These are phyloP conservation scores for Trichoderma sp. DNA, from an alignment of 2,329 filamentous ascomycete species.

Conservation along the genomic window DNA sequence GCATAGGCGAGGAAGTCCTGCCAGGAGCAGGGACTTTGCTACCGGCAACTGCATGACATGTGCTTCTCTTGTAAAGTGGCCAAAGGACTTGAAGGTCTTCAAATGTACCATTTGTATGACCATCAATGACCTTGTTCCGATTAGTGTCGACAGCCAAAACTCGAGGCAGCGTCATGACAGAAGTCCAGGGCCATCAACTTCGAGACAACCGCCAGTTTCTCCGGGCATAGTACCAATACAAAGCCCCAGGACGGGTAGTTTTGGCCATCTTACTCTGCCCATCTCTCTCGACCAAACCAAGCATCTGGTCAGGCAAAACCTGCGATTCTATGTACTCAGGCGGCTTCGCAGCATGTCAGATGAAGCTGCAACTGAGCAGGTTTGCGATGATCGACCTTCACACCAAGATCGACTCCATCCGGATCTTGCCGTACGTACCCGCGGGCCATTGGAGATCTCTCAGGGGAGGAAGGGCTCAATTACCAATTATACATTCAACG, in stretches of 20 bases:
- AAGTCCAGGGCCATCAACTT: conserved; percentile 20
- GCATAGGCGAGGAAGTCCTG: conserved; percentile 38
- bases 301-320: conserved; percentile 38
- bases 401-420: conserved; percentile 25
- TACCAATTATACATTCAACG: conserved; percentile 40
- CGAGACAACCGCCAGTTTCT: conserved; percentile 2
- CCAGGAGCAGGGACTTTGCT: conserved; percentile 57
- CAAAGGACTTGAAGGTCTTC: conserved; percentile 70
- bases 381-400: background rate
- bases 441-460: background rate
- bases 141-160: conserved; percentile 31
- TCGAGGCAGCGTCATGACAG: conserved; percentile 32
- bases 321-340: conserved; percentile 37
- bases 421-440: conserved; percentile 3
- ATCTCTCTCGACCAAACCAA: conserved; percentile 41
- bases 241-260: conserved; percentile 17
- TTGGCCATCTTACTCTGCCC: conserved; percentile 31
- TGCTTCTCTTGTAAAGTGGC: conserved; percentile 78
- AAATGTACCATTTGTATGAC: conserved; percentile 82
- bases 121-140: conserved; percentile 70
- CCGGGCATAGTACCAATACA: conserved; percentile 22
- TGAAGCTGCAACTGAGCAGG: conserved; percentile 24
- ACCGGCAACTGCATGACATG: conserved; percentile 85
- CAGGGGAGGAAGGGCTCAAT: conserved; percentile 16
- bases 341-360: conserved; percentile 28